Evolutionary conservation across 2,329 filamentous ascomycete genomes (phyloP), one percentile per base, ranked within the genome.

Genomic region (Paramyrothecium sp.): DNA sequence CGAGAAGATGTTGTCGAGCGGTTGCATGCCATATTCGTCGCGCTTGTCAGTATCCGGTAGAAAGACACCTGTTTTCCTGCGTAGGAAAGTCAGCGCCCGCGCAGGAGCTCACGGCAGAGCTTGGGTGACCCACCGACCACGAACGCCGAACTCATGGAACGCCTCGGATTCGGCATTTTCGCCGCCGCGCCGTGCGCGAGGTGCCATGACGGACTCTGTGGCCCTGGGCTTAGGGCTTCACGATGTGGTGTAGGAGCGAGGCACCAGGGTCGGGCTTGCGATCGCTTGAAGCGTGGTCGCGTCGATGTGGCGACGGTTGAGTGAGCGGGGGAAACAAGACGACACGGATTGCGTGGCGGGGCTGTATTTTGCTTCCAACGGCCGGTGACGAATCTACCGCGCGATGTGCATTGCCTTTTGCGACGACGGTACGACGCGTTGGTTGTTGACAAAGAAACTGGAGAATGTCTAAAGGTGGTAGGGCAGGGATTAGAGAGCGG

Each of bases 1-100:
- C 10, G 93, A 97, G 73, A 97, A 97, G 63, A 98, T 86, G 63
- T 86, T 86, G 38, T 94, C 90, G 58, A 97, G 83, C 38, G 91
- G 89, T 71, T 97, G 92, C 79, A 99, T 87, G 73, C 94, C 95
- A 81, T 97, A 81, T 71, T 96, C 92, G 75, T 98, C 94, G 75
- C 92, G 89, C 59, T 88, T 80, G 54, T 91, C 91, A 56, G 81
- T 86, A 67, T 97, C 91, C 67, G 87, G 85, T 33, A 98, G 75
- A 1, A 87, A 89, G 23, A 96, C 84, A 49, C 95, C 95, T 1
- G 95, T 99, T 82, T 96, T 96, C 65, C 94, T 97, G 63, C 53
- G 38, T n/a, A 46, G 19, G 53, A 54, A 53, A 44, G 51, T 22
- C 38, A 22, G 53, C 20, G 22, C 21, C 26, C 26, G 4, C 26